Base-by-base conservation (phyloP, 2,329 filamentous ascomycete species). In the Myrmaecium sp. region DNA sequence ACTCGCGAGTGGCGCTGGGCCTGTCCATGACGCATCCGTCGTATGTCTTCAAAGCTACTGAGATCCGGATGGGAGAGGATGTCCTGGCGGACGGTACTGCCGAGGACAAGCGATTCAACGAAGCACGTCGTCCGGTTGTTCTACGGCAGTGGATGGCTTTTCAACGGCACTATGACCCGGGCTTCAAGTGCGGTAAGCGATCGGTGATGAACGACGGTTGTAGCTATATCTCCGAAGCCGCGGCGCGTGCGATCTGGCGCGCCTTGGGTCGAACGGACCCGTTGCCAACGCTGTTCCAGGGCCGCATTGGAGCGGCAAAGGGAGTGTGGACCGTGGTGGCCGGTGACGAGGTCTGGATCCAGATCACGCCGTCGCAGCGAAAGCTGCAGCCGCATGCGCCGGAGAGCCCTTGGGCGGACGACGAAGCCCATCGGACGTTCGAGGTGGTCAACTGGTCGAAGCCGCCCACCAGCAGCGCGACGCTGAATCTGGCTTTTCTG, bases 261-360 rank as follows among this genome's bases (percentile, higher is more conserved):
- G 76, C 0, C 66, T 66, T 17, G 71, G 62, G 0, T 70, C 66
- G 0, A n/a, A n/a, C n/a, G n/a, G n/a, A n/a, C n/a, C n/a, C n/a
- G n/a, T n/a, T n/a, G n/a, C n/a, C n/a, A n/a, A n/a, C n/a, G n/a
- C n/a, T n/a, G n/a, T n/a, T n/a, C n/a, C 79, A 84, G 45, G 77
- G 58, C 3, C 65, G 79, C 1, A 64, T 83, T 17, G 74, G 69
- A 6, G 67, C 73, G n/a, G 74, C 74, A 1, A 86, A 86, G 44
- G 79, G 79, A 0, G 58, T 84, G 35, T 83, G 77, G 78, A 60
- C 74, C 24, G 48, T 74, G 5, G 69, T 74, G 35, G 53, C 57
- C 0, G 44, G 69, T n/a, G 39, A 50, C 14, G 44, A 46, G 3
- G 45, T 56, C 8, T 79, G 72, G 74, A 76, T 83, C 23, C 60